Evolutionary conservation across 441 rosid species (phyloP), one percentile per base, ranked within the genome.

Genomic region (Pelargonium australe): DNA sequence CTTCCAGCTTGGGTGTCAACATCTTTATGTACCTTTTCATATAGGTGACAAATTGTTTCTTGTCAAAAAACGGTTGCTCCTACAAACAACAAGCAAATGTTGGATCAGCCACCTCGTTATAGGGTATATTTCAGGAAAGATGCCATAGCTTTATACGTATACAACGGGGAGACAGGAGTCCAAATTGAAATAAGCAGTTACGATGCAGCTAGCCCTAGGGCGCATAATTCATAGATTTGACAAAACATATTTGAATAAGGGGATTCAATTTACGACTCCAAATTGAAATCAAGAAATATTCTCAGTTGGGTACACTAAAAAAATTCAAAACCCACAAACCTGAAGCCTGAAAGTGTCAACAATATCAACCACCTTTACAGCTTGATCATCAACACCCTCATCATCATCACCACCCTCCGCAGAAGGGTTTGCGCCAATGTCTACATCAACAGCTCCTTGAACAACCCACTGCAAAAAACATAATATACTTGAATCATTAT

Each of bases 301-400:
- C 23, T 20, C 23, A 20, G 23, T 20, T 20, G 23, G 23, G 23
- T 20, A 20, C 23, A 20, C 23, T 20, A 20, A 20, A 1, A 1
- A 20, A 20, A 20, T 20, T 20, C 23, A 20, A 20, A 20, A 20
- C 23, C 23, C 23, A 20, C 74, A 7, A 70, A 93, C 98, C 96
- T 95, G 99, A 34, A 95, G 99, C 83, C 99, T 90, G 71, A 95
- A 95, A 60, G 98, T 95, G 86, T 92, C 97, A 0, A 90, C 96
- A 37, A 95, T 87, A 85, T 95, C 98, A 14, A 95, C 97, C 66
- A 92, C 97, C 85, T 90, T 95, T 34, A 69, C 81, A 60, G 78
- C 71, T 68, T 85, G 81, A 79, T 95, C 98, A 85, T 95, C 99
- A 72, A 90, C 98, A 76, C 93, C 89, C 70, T 95, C 99, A 8